phyloP scores from a whole-genome alignment of 2,329 filamentous ascomycete species.

The Furcasterigmium furcatum region DNA sequence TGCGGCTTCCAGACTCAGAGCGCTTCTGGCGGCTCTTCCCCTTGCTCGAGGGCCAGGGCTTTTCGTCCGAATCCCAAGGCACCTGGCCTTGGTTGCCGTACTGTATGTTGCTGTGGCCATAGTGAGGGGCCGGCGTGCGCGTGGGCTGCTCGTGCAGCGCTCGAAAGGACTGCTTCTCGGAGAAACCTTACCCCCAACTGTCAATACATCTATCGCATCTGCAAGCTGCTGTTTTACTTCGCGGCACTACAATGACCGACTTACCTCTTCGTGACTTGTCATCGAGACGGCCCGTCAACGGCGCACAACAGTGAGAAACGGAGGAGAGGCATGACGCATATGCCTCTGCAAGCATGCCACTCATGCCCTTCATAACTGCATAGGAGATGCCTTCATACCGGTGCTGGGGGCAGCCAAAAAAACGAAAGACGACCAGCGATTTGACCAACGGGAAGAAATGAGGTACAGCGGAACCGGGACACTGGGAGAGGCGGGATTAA shows the following conservation, averaged over 20 bases:
- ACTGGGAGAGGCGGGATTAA: not conserved
- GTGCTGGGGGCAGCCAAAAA: slow-evolving; percentile 1
- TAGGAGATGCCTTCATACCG: slow-evolving; percentile 9
- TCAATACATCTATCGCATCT: too few relatives aligned
- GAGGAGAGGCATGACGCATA: slow-evolving; percentile 45
- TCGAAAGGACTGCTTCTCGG: slow-evolving; percentile 12
- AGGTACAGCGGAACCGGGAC: slow-evolving; percentile 4
- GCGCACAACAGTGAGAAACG: slow-evolving; percentile 41
- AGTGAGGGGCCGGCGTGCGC: slow-evolving; percentile 19
- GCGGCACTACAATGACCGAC: too few relatives aligned
- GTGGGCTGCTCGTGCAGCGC: slow-evolving; percentile 26
- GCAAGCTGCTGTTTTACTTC: too few relatives aligned
- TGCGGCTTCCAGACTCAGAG: not conserved
- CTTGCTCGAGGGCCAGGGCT: slow-evolving; percentile 4
- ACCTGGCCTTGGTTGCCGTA: slow-evolving; percentile 12
- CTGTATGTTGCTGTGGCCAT: slow-evolving; percentile 5
- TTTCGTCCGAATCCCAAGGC: slow-evolving; percentile 16
- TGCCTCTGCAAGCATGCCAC: slow-evolving; percentile 36
- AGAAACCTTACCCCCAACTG: not conserved
- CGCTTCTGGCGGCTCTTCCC: not conserved
- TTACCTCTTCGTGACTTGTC: slow-evolving; percentile 36
- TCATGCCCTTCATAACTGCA: slow-evolving; percentile 34
- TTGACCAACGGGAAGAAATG: slow-evolving; percentile 7
- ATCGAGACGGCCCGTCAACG: slow-evolving; percentile 31
- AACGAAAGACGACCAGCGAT: slow-evolving; percentile 11